These are phyloP conservation scores for Coprinopsis strossmayeri DNA, from an alignment of 768 basidiomycete genomes.

Conservation along the genomic window DNA sequence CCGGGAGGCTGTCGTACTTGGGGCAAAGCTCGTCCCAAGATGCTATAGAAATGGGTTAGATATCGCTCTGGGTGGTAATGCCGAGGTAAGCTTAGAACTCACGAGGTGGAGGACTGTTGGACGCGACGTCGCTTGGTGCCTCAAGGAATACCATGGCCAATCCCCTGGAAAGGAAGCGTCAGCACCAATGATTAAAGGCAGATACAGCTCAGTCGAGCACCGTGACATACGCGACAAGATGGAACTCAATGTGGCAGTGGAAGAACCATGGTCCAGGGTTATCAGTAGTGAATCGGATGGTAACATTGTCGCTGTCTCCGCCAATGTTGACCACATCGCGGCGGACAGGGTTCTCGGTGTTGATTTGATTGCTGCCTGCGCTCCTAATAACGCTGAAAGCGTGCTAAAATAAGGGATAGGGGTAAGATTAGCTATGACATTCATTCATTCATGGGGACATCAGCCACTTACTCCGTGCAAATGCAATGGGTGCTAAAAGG, in stretches of 20 bases:
- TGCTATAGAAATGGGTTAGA: constrained; percentile 17
- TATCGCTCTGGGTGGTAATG: background rate
- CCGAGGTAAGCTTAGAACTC: constrained; percentile 4
- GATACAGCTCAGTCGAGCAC: background rate
- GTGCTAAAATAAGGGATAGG: constrained; percentile 16
- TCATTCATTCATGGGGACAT: background rate
- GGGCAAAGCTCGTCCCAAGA: constrained; percentile 22
- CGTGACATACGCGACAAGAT: constrained; percentile 13
- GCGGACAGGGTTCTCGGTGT: constrained; percentile 46
- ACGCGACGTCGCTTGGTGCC: constrained; percentile 14
- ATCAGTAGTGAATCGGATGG: constrained; percentile 59
- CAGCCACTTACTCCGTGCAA: constrained; percentile 35
- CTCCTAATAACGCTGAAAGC: constrained; percentile 36
- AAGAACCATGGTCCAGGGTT: constrained; percentile 62
- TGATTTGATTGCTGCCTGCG: constrained; percentile 30
- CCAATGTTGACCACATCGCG: constrained; percentile 53
- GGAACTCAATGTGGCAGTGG: constrained; percentile 21
- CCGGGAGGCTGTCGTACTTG: constrained; percentile 11
- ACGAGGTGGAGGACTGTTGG: constrained; percentile 15
- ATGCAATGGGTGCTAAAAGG: constrained; percentile 34
- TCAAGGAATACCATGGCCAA: constrained; percentile 28
- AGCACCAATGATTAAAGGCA: background rate
- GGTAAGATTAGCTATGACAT: background rate
- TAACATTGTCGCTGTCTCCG: constrained; percentile 32
- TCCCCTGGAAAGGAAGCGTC: constrained; percentile 13